These are phyloP conservation scores for Pleurotus pulmonarius DNA, from an alignment of 768 basidiomycete genomes.

Conservation along the genomic window DNA sequence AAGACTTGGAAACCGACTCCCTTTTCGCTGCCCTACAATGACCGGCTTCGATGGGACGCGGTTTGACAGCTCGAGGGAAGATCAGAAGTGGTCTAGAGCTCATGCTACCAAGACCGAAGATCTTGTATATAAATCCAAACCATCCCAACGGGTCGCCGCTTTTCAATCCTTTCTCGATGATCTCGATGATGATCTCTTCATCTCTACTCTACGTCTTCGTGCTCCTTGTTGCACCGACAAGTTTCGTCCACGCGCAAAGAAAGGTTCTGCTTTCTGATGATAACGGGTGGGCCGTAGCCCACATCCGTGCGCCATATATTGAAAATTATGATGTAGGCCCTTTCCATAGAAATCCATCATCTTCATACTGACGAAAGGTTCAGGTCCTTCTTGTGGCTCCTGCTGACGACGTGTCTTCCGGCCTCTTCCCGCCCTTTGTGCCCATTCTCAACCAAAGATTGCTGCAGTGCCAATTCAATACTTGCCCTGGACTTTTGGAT, in stretches of 20 bases:
- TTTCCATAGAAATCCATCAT: neutral
- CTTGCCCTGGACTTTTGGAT: constrained; percentile 1
- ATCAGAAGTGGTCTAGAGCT: too few species aligned
- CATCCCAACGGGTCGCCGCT: too few species aligned
- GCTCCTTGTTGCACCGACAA: too few species aligned
- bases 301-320: constrained; percentile 35
- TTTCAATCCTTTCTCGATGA: too few species aligned
- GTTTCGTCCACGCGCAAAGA: neutral
- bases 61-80: too few species aligned
- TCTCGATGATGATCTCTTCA: too few species aligned
- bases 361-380: neutral
- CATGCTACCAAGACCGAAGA: too few species aligned
- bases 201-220: too few species aligned
- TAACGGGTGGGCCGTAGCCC: constrained; percentile 34
- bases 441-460: constrained; percentile 2
- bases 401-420: neutral
- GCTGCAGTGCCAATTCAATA: constrained; percentile 7
- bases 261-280: constrained; percentile 3
- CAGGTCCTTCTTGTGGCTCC: constrained; percentile 1
- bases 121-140: too few species aligned
- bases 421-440: neutral
- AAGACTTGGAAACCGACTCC: too few species aligned
- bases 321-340: constrained; percentile 32
- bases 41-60: too few species aligned
- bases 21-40: too few species aligned